Evolutionary conservation across 1,284 basidiomycete genomes (phyloP), one percentile per base, ranked within the genome.

Genomic region (Trichosporon sp.): DNA sequence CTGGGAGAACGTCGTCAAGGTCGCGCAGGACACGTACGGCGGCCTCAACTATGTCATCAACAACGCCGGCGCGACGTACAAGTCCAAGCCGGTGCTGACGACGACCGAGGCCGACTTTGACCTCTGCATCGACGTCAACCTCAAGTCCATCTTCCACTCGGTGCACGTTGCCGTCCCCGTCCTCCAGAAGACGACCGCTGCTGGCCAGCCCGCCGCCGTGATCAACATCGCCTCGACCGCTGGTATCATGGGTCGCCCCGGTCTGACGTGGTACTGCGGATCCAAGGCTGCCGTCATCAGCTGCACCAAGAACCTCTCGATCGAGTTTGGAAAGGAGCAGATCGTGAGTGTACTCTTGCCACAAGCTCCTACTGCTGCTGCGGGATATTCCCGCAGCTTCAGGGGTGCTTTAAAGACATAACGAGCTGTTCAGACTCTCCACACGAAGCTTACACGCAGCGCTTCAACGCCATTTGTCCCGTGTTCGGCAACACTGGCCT

Each of bases 381-480:
- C 11, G 38, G 38, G 8, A 37, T 10, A 3, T 40, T 12, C 4
- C 43, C n/a, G 16, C 8, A 46, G 16, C 43, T 7, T 5, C n/a
- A 26, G 16, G 16, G 4, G 16, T 10, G 5, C 16, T 46, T 14
- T 6, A 16, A 14, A 46, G 14, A 4, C 14, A 4, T n/a, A n/a
- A 14, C 43, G 3, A 46, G 43, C 14, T 46, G 43, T n/a, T 16
- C 16, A n/a, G 11, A 14, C 8, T 10, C 35, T 37, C 43, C 10
- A 16, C n/a, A n/a, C 11, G 43, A 3, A 46, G 40, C 68, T 66
- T 19, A 64, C 61, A 16, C 7, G 19, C 66, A 70, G 69, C 73
- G 73, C 67, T 74, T 74, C 68, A 74, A 74, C 61, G 70, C 73
- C 67, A 67, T 74, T 65, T 68, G 68, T 66, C 73, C 73, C n/a